A percentile compares a stretch with the other conserved stretches of the same genome.
Conservation (phyloP, 2,329 filamentous ascomycete genomes). For the Fusarium chaquense region DNA sequence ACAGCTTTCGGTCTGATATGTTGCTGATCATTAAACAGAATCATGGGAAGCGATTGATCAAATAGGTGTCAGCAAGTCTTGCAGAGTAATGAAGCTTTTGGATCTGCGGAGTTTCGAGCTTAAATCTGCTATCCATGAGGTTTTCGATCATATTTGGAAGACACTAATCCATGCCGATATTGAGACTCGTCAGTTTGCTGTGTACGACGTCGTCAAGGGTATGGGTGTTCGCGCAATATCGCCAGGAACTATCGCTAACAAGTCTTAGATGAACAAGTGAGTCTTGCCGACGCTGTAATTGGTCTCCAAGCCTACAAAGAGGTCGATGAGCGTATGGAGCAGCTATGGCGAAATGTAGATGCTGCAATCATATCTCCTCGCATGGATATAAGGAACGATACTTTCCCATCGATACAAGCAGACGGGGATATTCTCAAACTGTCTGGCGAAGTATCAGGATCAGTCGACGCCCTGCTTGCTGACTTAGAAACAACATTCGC, state of each 20-base stretch:
- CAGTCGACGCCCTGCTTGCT: constrained; percentile 63
- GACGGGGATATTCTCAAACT: constrained; percentile 59
- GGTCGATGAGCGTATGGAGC: constrained; percentile 68
- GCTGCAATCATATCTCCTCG: constrained; percentile 70
- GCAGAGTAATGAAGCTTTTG: constrained; percentile 73
- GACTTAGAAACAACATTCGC: constrained; percentile 65
- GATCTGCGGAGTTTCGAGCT: constrained; percentile 74
- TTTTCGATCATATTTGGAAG: constrained; percentile 78
- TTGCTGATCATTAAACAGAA: constrained; percentile 53
- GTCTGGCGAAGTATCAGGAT: constrained; percentile 57
- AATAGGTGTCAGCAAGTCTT: constrained; percentile 71
- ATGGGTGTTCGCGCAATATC: constrained; percentile 26
- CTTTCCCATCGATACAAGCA: constrained; percentile 56
- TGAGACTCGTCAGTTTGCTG: constrained; percentile 64
- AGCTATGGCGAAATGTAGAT: constrained; percentile 73
- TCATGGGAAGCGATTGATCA: constrained; percentile 69
- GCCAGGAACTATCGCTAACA: constrained; percentile 27
- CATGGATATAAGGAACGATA: constrained; percentile 57
- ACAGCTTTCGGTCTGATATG: not conserved
- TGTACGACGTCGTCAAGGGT: constrained; percentile 67
- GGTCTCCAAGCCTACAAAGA: constrained; percentile 71
- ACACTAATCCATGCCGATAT: constrained; percentile 73
- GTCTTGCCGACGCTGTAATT: constrained; percentile 64
- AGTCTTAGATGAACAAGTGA: constrained; percentile 63
- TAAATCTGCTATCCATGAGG: constrained; percentile 73